Evolutionary conservation across 179 eudicot species (phyloP), one percentile per base, ranked within the genome.

Genomic region (Actinidia arguta): DNA sequence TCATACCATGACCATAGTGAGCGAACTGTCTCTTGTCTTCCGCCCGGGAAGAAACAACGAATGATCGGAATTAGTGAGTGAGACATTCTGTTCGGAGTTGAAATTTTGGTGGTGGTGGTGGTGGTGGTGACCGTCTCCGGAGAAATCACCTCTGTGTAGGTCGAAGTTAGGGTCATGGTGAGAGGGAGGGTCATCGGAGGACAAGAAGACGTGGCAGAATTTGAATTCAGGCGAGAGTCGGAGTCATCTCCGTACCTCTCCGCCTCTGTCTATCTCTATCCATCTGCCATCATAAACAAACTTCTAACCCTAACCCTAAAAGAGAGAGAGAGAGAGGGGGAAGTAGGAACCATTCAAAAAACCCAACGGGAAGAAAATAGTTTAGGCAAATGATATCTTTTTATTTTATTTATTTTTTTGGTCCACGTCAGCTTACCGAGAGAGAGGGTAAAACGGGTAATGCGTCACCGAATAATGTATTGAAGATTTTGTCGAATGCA

Each of bases 11-110:
- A 10, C n/a, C 31, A 48, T 68, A 39, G 68, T 54, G 70, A 61
- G 80, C 61, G 54, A 80, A 70, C 20, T 31, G 76, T 70, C 82
- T n/a, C n/a, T n/a, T n/a, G n/a, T 80, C 72, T 80, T 80, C 54
- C 69, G 67, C 22, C 42, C 24, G 6, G 78, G n/a, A 56, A 68
- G 48, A 68, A 48, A 39, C 22, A 17, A 13, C 6, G 67, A 77
- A 42, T 61, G 70, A 24, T n/a, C 64, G 16, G 55, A 16, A 77
- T 13, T 63, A 8, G 24, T 4, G 48, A 18, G 24, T 10, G 79
- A 36, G 68, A 24, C 70, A 24, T 61, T 59, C 18, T 39, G 80
- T 4, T 76, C 80, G 42, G 76, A 10, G 76, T 72, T 72, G 58
- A 50, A 72, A 76, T 61, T 59, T 8, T 22, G 24, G 25, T 48